These are phyloP conservation scores for Epichloe sylvatica DNA, from an alignment of 2,329 filamentous ascomycete genomes.

Conservation along the genomic window DNA sequence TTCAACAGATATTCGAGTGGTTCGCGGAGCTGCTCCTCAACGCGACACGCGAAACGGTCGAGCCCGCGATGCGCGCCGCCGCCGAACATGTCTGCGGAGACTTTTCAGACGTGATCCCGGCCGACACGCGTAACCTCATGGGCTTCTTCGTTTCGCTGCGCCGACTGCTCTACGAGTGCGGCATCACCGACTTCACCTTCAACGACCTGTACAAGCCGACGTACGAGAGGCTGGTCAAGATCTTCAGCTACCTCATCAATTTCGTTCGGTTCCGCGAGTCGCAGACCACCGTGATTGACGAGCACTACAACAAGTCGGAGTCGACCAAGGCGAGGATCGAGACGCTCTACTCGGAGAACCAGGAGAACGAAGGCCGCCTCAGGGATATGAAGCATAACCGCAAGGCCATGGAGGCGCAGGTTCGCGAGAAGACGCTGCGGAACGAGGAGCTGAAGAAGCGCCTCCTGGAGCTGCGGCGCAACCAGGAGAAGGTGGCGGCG, in stretches of 20 bases:
- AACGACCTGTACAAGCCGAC: constrained; percentile 84
- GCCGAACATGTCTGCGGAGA: constrained; percentile 77
- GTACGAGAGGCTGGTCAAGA: constrained; percentile 78
- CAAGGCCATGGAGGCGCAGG: constrained; percentile 64
- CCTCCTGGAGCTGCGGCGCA: constrained; percentile 64
- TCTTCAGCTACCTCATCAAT: constrained; percentile 97
- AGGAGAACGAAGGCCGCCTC: constrained; percentile 68
- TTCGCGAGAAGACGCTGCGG: constrained; percentile 69
- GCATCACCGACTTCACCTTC: constrained; percentile 87
- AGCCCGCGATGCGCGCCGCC: constrained; percentile 87
- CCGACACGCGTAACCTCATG: constrained; percentile 87
- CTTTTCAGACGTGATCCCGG: constrained; percentile 68
- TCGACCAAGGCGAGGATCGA: constrained; percentile 79
- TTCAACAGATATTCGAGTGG: constrained; percentile 97
- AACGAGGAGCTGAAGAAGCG: constrained; percentile 79
- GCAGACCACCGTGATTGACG: constrained; percentile 77
- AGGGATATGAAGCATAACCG: constrained; percentile 70
- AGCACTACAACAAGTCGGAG: constrained; percentile 86
- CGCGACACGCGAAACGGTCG: constrained; percentile 80
- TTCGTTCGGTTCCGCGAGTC: constrained; percentile 95
- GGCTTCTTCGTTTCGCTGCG: constrained; percentile 82
- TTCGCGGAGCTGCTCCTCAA: constrained; percentile 91
- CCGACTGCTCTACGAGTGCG: constrained; percentile 70
- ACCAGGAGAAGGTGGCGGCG: constrained; percentile 70
- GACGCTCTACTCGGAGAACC: constrained; percentile 69